Evolutionary conservation across 805 yeast genomes (phyloP).

Genomic region (Spathaspora boniae): DNA sequence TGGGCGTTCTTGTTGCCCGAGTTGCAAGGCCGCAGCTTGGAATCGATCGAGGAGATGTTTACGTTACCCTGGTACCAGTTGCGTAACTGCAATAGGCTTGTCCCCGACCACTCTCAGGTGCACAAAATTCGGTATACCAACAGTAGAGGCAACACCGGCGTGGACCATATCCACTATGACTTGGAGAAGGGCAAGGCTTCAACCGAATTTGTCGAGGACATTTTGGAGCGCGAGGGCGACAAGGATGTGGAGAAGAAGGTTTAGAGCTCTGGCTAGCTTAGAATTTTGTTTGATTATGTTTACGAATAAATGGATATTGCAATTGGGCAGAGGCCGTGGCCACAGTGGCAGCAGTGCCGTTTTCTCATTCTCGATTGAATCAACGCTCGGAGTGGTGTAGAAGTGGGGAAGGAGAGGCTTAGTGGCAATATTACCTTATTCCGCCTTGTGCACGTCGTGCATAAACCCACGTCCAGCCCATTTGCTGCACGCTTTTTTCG

Average conservation of each 20-base stretch:
- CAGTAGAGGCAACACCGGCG: conserved; percentile 12
- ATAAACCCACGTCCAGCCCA: too few relatives aligned
- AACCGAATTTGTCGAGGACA: conserved; percentile 12
- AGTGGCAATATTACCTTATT: too few relatives aligned
- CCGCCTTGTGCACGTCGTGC: too few relatives aligned
- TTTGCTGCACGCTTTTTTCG: too few relatives aligned
- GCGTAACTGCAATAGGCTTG: conserved; percentile 46
- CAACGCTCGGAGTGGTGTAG: too few relatives aligned
- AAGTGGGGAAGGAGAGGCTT: too few relatives aligned
- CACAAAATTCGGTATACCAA: conserved; percentile 20
- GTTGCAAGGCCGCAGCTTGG: conserved; percentile 45
- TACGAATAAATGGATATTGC: too few relatives aligned
- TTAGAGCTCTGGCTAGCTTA: too few relatives aligned
- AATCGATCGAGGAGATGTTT: conserved; percentile 47
- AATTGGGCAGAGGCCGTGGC: too few relatives aligned
- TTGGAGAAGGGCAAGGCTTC: conserved; percentile 8
- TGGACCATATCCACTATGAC: conserved; percentile 11
- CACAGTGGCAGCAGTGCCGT: too few relatives aligned
- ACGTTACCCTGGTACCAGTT: conserved; percentile 52
- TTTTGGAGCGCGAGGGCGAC: conserved; percentile 2
- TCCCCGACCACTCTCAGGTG: conserved; percentile 47
- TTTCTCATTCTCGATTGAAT: too few relatives aligned
- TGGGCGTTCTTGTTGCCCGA: conserved; percentile 47
- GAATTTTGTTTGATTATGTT: too few relatives aligned
- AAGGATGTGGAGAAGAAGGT: conserved; percentile 3